A percentile compares a stretch with the other conserved stretches of the same genome.
phyloP scores from a whole-genome alignment of 1,284 basidiomycete species.

The Ganoderma boninense region DNA sequence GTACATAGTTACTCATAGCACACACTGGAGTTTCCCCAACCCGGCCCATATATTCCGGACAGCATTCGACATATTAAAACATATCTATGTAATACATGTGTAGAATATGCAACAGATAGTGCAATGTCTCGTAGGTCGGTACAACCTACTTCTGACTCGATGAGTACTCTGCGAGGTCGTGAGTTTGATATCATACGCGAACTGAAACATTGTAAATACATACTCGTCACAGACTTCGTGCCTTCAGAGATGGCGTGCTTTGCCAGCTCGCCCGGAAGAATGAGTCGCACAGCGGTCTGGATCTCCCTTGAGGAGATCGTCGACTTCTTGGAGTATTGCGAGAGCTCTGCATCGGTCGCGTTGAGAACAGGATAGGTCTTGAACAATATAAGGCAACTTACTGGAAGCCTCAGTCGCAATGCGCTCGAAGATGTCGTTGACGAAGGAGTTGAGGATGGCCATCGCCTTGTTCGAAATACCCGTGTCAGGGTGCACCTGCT shows the following conservation, averaged over 20 bases:
- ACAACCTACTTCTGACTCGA: slow-evolving; percentile 38
- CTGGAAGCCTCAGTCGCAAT: slow-evolving; percentile 76
- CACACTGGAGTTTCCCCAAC: neutral
- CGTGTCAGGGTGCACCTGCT: slow-evolving; percentile 80
- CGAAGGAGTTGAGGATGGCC: slow-evolving; percentile 78
- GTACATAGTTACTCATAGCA: too few relatives aligned
- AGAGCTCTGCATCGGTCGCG: slow-evolving; percentile 56
- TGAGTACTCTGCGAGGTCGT: slow-evolving; percentile 38
- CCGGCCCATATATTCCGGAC: slow-evolving; percentile 22
- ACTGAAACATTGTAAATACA: slow-evolving; percentile 18
- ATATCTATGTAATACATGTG: slow-evolving; percentile 31
- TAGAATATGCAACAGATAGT: slow-evolving; percentile 28
- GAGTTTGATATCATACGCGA: neutral
- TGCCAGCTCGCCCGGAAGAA: slow-evolving; percentile 78
- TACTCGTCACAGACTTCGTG: slow-evolving; percentile 61
- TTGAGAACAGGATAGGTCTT: neutral
- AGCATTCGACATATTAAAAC: slow-evolving; percentile 29
- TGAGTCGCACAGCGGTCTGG: slow-evolving; percentile 77
- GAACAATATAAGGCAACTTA: slow-evolving; percentile 41
- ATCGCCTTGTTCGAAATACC: slow-evolving; percentile 84
- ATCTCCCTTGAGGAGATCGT: slow-evolving; percentile 82
- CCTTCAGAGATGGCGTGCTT: slow-evolving; percentile 90
- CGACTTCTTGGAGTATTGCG: slow-evolving; percentile 78
- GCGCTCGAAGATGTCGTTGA: slow-evolving; percentile 78
- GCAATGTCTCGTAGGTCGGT: slow-evolving; percentile 11